Evolutionary conservation across 2,329 filamentous ascomycete genomes (phyloP).

Genomic region (Rhynchosporium secalis): DNA sequence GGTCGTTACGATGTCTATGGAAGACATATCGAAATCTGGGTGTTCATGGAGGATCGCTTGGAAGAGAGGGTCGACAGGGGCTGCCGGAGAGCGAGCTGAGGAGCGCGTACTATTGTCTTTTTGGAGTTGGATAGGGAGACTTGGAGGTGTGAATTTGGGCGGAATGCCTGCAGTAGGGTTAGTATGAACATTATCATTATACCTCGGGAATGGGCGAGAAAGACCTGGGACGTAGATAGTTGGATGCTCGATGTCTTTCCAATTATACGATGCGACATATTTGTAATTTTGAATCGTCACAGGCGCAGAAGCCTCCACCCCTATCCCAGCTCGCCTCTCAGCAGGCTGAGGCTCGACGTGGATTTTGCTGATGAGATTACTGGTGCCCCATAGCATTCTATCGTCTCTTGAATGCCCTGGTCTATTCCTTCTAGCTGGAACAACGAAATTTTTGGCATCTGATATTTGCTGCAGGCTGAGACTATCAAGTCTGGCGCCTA

Average conservation of each 20-base stretch:
- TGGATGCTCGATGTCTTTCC: slow-evolving; percentile 19
- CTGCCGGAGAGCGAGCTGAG: slow-evolving; percentile 15
- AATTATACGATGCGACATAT: slow-evolving; percentile 16
- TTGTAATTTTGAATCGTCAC: slow-evolving; percentile 18
- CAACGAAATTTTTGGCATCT: not conserved
- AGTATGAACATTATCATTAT: slow-evolving; percentile 13
- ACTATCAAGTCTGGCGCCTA: not conserved
- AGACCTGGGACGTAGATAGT: slow-evolving; percentile 22
- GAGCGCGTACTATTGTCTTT: not conserved
- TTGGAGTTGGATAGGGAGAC: not conserved
- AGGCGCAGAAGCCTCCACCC: not conserved
- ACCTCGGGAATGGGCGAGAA: not conserved
- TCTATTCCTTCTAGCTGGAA: not conserved
- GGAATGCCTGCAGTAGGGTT: slow-evolving; percentile 15
- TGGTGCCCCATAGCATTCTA: slow-evolving; percentile 2
- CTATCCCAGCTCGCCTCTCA: not conserved
- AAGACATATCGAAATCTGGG: slow-evolving; percentile 15
- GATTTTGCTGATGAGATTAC: slow-evolving; percentile 10
- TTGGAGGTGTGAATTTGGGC: slow-evolving; percentile 14
- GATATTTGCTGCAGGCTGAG: slow-evolving; percentile 9
- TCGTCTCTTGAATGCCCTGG: not conserved
- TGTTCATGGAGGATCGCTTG: slow-evolving; percentile 16
- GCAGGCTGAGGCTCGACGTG: slow-evolving; percentile 7
- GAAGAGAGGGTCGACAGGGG: slow-evolving; percentile 18
- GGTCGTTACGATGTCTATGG: slow-evolving; percentile 16